Percentiles rank a stretch among this genome's conserved stretches.
Evolutionary conservation across 2,329 filamentous ascomycete genomes (phyloP).

Genomic region (Leptographium lundbergii): DNA sequence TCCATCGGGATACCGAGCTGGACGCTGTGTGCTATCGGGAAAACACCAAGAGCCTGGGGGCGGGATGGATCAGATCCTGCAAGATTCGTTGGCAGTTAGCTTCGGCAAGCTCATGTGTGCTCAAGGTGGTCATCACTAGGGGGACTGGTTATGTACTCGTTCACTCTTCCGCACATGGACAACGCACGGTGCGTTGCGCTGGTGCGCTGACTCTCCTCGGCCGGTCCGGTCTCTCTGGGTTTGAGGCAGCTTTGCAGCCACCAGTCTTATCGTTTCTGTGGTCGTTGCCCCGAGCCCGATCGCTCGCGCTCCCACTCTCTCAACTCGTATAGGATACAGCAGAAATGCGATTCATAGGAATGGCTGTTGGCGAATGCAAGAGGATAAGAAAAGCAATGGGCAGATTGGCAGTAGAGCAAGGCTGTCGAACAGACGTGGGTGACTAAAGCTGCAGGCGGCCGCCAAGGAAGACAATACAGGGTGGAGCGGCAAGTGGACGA

Average conservation of each 20-base stretch:
- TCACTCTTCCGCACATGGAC: not conserved
- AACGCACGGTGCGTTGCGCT: not conserved
- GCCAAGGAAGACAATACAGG: not conserved
- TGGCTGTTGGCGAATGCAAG: not conserved
- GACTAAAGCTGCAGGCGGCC: not conserved
- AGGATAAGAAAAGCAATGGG: not conserved
- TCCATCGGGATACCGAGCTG: slow-evolving; percentile 33
- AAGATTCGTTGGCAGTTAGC: not conserved
- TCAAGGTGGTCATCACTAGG: not conserved
- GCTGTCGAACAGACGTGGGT: not conserved
- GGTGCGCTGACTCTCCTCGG: not conserved
- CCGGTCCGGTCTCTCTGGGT: not conserved
- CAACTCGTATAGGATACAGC: not conserved
- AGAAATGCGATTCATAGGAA: not conserved
- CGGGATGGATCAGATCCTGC: not conserved
- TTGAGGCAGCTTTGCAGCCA: not conserved
- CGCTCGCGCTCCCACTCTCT: not conserved
- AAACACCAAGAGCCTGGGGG: not conserved
- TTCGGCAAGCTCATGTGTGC: not conserved
- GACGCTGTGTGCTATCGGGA: not conserved
- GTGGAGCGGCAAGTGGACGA: not conserved
- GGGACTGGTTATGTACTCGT: not conserved
- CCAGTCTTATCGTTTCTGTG: not conserved
- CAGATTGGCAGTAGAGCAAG: not conserved
- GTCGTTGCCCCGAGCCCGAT: not conserved